These are phyloP conservation scores for Aspergillus neoniger DNA, from an alignment of 2,329 filamentous ascomycete species.

Conservation along the genomic window DNA sequence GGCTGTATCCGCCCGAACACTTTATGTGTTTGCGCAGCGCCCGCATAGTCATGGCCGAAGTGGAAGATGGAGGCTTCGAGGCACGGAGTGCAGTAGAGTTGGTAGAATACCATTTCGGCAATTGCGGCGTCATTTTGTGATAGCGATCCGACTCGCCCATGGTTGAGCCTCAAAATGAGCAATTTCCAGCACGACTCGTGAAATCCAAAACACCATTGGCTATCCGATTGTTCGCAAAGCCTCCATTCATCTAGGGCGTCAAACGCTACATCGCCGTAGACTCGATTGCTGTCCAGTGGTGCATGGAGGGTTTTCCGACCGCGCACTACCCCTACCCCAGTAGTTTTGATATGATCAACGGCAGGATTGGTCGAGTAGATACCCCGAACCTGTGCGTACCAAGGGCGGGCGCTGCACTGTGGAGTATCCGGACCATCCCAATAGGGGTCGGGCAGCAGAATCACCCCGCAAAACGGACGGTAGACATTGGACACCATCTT, in stretches of 20 bases:
- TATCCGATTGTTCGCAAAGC: slow-evolving; percentile 6
- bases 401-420: slow-evolving; percentile 4
- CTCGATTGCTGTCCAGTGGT: background rate
- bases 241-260: slow-evolving; percentile 6
- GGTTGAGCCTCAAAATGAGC: slow-evolving; percentile 9
- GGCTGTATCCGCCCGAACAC: too few species aligned
- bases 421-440: background rate
- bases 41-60: too few species aligned
- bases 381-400: slow-evolving; percentile 17
- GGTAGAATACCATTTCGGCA: slow-evolving; percentile 10
- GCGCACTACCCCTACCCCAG: slow-evolving; percentile 10
- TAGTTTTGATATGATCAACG: background rate
- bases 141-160: background rate
- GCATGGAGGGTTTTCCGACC: slow-evolving; percentile 4
- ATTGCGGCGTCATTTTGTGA: background rate
- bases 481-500: too few species aligned
- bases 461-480: slow-evolving; percentile 17
- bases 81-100: slow-evolving; percentile 16
- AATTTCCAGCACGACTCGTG: slow-evolving; percentile 21
- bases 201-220: slow-evolving; percentile 8
- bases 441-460: slow-evolving; percentile 13
- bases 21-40: too few species aligned
- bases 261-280: background rate
- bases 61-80: background rate
- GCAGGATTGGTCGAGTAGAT: slow-evolving; percentile 3